Evolutionary conservation across 768 basidiomycete species (phyloP).

Genomic region (Termitomyces sp.): DNA sequence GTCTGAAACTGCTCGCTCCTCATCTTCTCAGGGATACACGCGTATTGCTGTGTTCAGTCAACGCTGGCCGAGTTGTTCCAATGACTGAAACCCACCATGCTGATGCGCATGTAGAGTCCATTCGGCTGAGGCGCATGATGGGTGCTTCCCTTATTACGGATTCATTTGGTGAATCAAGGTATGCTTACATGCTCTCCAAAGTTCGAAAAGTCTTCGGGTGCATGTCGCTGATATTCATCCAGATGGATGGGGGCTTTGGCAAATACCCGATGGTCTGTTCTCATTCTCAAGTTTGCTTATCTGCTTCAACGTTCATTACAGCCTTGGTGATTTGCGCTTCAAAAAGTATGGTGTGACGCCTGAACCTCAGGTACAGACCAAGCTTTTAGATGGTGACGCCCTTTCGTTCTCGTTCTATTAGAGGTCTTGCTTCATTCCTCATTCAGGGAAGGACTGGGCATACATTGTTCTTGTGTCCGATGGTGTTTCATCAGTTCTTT

Average conservation of each 20-base stretch:
- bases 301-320: conserved; percentile 20
- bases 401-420: background rate
- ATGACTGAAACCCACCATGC: conserved; percentile 97
- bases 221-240: background rate
- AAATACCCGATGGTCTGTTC: conserved; percentile 78
- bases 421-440: background rate
- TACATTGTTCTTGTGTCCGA: conserved; percentile 90
- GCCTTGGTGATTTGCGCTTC: conserved; percentile 85
- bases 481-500: conserved; percentile 85
- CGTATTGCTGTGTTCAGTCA: conserved; percentile 72
- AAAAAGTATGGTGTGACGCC: conserved; percentile 90
- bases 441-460: conserved; percentile 73
- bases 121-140: conserved; percentile 84
- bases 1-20: background rate
- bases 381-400: conserved; percentile 63
- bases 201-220: background rate
- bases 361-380: conserved; percentile 82
- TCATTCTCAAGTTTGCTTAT: background rate
- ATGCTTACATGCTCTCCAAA: background rate
- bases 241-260: conserved; percentile 95
- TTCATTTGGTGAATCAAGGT: conserved; percentile 91
- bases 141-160: conserved; percentile 87
- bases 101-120: conserved; percentile 84
- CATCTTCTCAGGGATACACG: conserved; percentile 71
- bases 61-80: conserved; percentile 67